A percentile compares a stretch with the other conserved stretches of the same genome.
Conservation (phyloP, 257 asterid species). For the Petunia secreta region DNA sequence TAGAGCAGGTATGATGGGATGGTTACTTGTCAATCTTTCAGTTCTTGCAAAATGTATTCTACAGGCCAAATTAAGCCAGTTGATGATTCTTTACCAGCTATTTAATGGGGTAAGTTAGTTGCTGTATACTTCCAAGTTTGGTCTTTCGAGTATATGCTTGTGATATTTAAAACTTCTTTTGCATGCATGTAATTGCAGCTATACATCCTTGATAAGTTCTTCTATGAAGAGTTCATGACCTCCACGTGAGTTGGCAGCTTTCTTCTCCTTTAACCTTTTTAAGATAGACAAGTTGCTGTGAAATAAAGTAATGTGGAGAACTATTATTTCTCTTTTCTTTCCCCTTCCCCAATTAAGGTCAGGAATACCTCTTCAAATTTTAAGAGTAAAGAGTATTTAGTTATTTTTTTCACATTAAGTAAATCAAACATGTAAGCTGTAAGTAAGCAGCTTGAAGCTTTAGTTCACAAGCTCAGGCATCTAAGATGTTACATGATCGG, state of each 20-base stretch:
- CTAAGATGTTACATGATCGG: too few relatives aligned
- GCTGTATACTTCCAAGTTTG: slow-evolving; percentile 4
- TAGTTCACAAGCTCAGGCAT: too few relatives aligned
- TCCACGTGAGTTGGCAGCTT: slow-evolving; percentile 78
- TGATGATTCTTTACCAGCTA: slow-evolving; percentile 89
- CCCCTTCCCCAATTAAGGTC: background rate
- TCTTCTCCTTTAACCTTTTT: background rate
- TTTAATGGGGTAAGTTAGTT: slow-evolving; percentile 66
- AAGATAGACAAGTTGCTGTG: background rate
- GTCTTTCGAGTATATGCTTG: slow-evolving; percentile 26
- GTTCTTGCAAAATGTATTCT: slow-evolving; percentile 76
- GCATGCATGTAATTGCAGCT: slow-evolving; percentile 53
- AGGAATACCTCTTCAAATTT: background rate
- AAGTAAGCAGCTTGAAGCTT: too few relatives aligned
- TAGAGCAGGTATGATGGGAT: slow-evolving; percentile 99
- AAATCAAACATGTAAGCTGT: too few relatives aligned
- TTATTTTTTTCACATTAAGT: too few relatives aligned
- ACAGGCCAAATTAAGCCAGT: slow-evolving; percentile 60
- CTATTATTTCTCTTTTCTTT: background rate
- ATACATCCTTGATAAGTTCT: slow-evolving; percentile 86
- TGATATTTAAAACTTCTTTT: slow-evolving; percentile 22
- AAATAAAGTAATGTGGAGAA: background rate
- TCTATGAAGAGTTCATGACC: slow-evolving; percentile 93
- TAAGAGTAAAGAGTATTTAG: too few relatives aligned
- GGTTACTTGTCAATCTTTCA: slow-evolving; percentile 97